Percentiles rank a stretch among this genome's conserved stretches.
These are phyloP conservation scores for Ailanthus altissimus DNA, from an alignment of 345 rosid genomes.

Conservation along the genomic window DNA sequence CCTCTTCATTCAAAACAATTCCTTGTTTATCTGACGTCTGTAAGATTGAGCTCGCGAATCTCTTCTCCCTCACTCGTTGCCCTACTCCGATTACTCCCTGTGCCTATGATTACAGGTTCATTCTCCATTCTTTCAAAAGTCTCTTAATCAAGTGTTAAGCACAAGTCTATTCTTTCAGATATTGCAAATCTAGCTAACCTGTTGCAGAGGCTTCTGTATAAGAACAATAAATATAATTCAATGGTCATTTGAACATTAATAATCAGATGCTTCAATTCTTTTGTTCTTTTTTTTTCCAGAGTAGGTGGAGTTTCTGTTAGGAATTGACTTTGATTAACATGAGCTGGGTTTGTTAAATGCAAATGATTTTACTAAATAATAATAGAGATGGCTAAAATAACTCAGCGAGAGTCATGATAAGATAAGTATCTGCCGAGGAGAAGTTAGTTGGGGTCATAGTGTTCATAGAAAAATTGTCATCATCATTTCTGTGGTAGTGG, in stretches of 20 bases:
- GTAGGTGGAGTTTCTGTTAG: neutral
- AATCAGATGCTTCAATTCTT: neutral
- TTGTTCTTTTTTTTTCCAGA: neutral
- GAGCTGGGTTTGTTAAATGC: conserved; percentile 5
- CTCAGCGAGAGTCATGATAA: neutral
- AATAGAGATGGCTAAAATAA: neutral
- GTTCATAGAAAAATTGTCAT: neutral
- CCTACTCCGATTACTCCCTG: conserved; percentile 54
- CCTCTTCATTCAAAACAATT: conserved; percentile 48
- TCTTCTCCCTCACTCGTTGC: conserved; percentile 55
- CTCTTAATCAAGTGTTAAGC: too few relatives aligned
- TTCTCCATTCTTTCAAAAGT: too few relatives aligned
- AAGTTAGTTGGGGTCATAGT: neutral
- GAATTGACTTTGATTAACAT: neutral
- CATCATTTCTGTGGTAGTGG: neutral
- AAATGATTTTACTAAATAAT: neutral
- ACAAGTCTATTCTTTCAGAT: too few relatives aligned
- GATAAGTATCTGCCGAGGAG: neutral
- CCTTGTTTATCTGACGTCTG: conserved; percentile 57
- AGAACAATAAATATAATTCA: too few relatives aligned
- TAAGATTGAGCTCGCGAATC: conserved; percentile 45
- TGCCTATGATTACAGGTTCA: conserved; percentile 59
- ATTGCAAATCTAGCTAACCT: too few relatives aligned
- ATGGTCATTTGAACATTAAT: neutral
- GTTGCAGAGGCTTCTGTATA: too few relatives aligned